These are phyloP conservation scores for Microbotryum violaceum DNA, from an alignment of 1,284 basidiomycete species.

Conservation along the genomic window DNA sequence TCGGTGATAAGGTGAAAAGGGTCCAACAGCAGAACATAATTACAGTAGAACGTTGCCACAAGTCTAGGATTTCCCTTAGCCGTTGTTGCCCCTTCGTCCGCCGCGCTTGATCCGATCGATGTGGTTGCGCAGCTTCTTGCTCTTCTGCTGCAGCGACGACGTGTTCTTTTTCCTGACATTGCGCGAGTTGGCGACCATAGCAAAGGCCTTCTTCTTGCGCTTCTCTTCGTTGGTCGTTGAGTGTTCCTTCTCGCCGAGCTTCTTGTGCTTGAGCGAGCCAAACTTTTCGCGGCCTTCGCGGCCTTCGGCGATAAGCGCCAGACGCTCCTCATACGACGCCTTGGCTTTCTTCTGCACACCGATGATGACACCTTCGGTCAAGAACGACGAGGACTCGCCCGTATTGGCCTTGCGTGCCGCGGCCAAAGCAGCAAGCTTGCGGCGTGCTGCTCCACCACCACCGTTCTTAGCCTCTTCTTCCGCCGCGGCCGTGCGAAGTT, in stretches of 20 bases:
- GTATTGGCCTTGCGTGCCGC: constrained; percentile 44
- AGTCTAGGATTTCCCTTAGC: neutral
- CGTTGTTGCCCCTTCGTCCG: constrained; percentile 16
- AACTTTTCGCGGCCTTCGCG: constrained; percentile 95
- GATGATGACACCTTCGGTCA: constrained; percentile 86
- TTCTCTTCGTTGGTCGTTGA: constrained; percentile 62
- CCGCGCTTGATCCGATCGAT: constrained; percentile 20
- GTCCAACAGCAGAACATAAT: no score
- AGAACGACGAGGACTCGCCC: constrained; percentile 52
- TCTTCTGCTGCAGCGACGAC: constrained; percentile 27
- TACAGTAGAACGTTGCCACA: neutral
- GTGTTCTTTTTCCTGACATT: constrained; percentile 16
- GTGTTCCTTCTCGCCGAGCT: constrained; percentile 33
- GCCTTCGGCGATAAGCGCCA: constrained; percentile 85
- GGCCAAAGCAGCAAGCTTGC: constrained; percentile 74
- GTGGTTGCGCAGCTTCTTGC: constrained; percentile 23
- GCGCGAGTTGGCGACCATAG: constrained; percentile 24
- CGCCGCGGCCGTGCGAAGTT: constrained; percentile 79
- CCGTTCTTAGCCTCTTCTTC: constrained; percentile 60
- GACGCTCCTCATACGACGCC: constrained; percentile 86
- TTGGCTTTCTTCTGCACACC: constrained; percentile 92
- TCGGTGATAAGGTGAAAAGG: neutral
- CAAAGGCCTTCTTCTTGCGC: constrained; percentile 55
- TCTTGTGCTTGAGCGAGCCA: constrained; percentile 52
- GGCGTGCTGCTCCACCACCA: constrained; percentile 69